Conservation (phyloP, 2,329 filamentous ascomycete genomes). For the Fusarium acutatum region DNA sequence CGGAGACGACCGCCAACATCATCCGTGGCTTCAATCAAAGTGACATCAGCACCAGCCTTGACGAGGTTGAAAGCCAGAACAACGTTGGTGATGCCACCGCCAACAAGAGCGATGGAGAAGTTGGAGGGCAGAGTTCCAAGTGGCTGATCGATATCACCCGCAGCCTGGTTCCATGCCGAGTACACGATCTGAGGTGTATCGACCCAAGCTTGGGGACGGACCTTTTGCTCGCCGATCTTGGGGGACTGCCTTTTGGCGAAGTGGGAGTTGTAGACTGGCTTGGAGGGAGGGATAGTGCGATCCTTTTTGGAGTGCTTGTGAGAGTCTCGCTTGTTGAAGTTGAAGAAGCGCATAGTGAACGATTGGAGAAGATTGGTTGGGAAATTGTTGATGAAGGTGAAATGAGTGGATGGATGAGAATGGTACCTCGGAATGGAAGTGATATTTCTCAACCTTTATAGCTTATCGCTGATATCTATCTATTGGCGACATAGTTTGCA, state of each 20-base stretch:
- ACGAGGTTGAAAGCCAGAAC: neutral
- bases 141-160: neutral
- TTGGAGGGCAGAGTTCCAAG: neutral
- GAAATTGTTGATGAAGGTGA: neutral
- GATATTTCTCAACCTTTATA: neutral
- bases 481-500: fast-evolving
- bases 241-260: neutral
- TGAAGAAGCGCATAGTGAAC: neutral
- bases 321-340: neutral
- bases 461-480: neutral
- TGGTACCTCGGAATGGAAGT: fast-evolving
- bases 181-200: neutral
- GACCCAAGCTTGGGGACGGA: neutral
- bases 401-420: neutral
- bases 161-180: neutral
- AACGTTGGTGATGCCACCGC: neutral
- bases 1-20: neutral
- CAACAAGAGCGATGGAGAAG: neutral
- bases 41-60: neutral
- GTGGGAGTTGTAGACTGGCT: neutral
- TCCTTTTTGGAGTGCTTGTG: neutral
- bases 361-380: neutral
- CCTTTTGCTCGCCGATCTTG: neutral
- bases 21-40: neutral
- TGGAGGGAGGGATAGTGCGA: neutral